Base-by-base conservation (phyloP, 2,329 filamentous ascomycete species). In the Colletotrichum sp. region DNA sequence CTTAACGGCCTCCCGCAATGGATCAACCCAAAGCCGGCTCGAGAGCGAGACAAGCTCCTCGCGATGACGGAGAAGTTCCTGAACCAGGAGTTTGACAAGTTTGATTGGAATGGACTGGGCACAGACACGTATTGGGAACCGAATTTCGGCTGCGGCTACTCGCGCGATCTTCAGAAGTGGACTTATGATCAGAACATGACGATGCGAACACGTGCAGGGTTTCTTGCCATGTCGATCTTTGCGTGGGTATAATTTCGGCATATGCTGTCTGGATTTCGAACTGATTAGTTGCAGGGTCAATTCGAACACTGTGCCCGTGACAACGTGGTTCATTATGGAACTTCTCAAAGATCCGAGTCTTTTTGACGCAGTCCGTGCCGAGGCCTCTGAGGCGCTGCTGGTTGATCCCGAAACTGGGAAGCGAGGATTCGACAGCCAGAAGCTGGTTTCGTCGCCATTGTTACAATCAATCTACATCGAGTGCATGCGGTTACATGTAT, bases 291-390 rank as follows among this genome's bases (percentile, higher is more conserved):
- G 14, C 36, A 65, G 81, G 1, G 74, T 78, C 26, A 82, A 83
- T 34, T 78, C 80, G 7, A 83, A 84, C 60, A 78, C 80, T 0
- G 77, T 84, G 7, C 83, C 82, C 1, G 78, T 82, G 1, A 76
- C 80, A 6, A 77, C 78, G 1, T 84, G 82, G 82, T 68, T 74
- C 2, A 30, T 84, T 3, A 81, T 84, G 39, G 80, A 83, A 30
- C 36, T 82, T 3, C 71, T 81, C 21, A 68, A 77, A 48, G 81
- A 83, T 28, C 72, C 68, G 9, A 16, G 48, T 1, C 75, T 84
- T 0, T 73, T 81, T 3, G 14, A 63, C 3, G 78, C 74, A 3
- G 55, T 82, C 6, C 78, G 80, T 3, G 71, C 69, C 1, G 82
- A 83, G 66, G 75, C 78, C 18, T 10, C 21, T 1, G n/a, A 74